Evolutionary conservation across 305 asterid species (phyloP), one percentile per base, ranked within the genome.

Genomic region (Rubia peregrina): DNA sequence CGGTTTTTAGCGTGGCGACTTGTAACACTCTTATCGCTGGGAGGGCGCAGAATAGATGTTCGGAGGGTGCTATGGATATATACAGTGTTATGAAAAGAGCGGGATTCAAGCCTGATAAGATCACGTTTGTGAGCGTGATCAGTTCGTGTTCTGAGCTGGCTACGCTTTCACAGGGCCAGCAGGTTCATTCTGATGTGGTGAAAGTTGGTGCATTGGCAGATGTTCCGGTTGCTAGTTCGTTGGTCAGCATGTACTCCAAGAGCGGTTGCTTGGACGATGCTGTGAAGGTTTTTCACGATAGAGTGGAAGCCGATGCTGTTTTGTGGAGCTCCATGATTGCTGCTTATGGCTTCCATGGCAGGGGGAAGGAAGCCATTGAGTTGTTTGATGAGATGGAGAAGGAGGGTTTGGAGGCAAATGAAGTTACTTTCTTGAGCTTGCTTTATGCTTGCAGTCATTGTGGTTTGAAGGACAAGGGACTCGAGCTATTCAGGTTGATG

Each of bases 371-470:
- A 63, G 93, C 97, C 0, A 74, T 88, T 65, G 83, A 80, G 66
- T 70, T 89, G 19, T 94, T 91, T 70, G 64, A 85, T 19, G 69
- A 66, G 73, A 88, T 94, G 93, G 95, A 87, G 78, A 74, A 73
- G 22, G 83, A 80, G 74, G 89, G 91, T 11, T 38, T 88, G 60
- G 81, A 86, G 79, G 83, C 90, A 14, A 88, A 83, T 67, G 82
- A 89, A 51, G 85, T 94, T 70, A 87, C 96, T 75, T 87, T 94
- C 87, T 84, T 94, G 81, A 87, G 89, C 76, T 79, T 94, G 73
- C 91, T 94, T 38, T 91, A 89, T 76, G 82, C 96, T n/a, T 94
- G 98, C 61, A 89, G 98, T 77, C 98, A 94, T 70, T 82, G 86
- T 10, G 96, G 98, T 38, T 74, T 93, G 73, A 86, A 82, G 80